These are phyloP conservation scores for Herpotrichia juniperi DNA, from an alignment of 2,329 filamentous ascomycete genomes.

Conservation along the genomic window DNA sequence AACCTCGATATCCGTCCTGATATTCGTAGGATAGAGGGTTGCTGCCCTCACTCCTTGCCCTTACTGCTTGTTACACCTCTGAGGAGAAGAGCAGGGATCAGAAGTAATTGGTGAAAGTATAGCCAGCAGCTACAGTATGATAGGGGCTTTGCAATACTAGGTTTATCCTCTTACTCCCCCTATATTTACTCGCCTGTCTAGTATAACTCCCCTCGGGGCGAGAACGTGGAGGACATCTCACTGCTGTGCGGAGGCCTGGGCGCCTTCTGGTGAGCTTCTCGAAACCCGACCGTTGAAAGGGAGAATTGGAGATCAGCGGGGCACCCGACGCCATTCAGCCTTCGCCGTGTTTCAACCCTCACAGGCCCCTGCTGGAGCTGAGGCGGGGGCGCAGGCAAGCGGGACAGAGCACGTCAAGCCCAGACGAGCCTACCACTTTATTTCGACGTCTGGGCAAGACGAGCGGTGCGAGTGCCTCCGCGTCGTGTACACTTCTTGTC, in stretches of 20 bases:
- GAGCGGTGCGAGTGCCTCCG: slow-evolving; percentile 5
- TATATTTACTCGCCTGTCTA: too few species aligned
- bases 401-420: not conserved
- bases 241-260: not conserved
- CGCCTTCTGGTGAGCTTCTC: slow-evolving; percentile 20
- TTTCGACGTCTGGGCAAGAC: not conserved
- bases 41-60: not conserved
- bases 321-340: not conserved
- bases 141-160: too few species aligned
- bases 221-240: too few species aligned
- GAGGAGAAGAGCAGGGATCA: too few species aligned
- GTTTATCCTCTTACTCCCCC: too few species aligned
- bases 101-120: too few species aligned
- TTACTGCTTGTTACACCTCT: too few species aligned
- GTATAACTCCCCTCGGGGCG: too few species aligned
- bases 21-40: not conserved
- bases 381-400: not conserved
- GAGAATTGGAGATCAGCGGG: slow-evolving; percentile 4
- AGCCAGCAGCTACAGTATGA: too few species aligned
- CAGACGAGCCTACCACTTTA: slow-evolving; percentile 5
- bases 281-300: slow-evolving; percentile 21
- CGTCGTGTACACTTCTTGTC: not conserved
- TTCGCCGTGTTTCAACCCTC: not conserved
- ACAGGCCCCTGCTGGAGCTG: not conserved
- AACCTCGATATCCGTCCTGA: not conserved